Conservation (phyloP, 345 rosid species). For the Jatropha curcas region DNA sequence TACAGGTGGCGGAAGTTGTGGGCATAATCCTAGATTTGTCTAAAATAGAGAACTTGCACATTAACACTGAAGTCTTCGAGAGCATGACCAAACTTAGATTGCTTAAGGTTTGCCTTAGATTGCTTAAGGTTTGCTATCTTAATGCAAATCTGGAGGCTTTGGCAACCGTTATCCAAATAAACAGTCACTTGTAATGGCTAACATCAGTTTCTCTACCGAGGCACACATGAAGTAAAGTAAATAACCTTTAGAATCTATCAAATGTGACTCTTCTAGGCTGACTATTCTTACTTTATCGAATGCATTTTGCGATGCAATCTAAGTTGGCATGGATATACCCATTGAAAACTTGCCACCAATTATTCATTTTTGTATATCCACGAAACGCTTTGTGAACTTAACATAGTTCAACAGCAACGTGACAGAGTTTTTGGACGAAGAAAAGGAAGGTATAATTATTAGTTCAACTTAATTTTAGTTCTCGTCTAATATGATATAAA, state of each 20-base stretch:
- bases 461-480: background rate
- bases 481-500: background rate
- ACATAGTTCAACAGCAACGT: background rate
- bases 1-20: background rate
- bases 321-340: background rate
- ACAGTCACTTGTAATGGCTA: no score
- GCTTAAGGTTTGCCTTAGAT: slow-evolving; percentile 3
- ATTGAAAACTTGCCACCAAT: background rate
- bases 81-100: background rate
- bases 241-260: no score
- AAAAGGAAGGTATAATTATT: background rate
- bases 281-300: background rate
- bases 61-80: background rate
- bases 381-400: background rate
- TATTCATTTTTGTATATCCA: background rate
- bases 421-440: background rate
- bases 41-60: background rate
- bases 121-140: no score
- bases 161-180: no score
- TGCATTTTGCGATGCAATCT: background rate
- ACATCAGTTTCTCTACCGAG: no score
- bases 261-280: no score
- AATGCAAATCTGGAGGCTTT: background rate
- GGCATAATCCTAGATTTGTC: background rate
- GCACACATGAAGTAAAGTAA: no score